A percentile compares a stretch with the other conserved stretches of the same genome.
Conservation (phyloP, 2,329 filamentous ascomycete species). For the Incumbomyces lentus region DNA sequence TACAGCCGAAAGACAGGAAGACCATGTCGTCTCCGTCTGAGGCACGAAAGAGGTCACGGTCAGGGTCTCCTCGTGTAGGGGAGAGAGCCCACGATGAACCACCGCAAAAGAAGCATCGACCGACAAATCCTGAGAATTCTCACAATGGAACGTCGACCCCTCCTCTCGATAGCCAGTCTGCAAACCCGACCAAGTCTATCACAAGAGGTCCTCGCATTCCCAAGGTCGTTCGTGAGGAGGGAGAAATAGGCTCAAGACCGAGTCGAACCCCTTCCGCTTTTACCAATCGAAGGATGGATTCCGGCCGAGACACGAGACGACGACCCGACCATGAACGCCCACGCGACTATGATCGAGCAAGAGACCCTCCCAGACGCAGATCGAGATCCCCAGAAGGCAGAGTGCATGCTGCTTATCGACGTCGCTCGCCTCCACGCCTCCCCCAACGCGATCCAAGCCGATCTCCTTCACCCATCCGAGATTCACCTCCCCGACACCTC, state of each 20-base stretch:
- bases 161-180: background rate
- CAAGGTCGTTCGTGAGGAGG: conserved; percentile 17
- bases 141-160: conserved; percentile 6
- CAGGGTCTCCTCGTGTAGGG: conserved; percentile 5
- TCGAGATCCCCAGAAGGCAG: conserved; percentile 17
- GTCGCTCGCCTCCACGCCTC: conserved; percentile 21
- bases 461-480: conserved; percentile 32
- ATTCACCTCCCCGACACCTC: conserved; percentile 31
- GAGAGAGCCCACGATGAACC: background rate
- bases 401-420: conserved; percentile 10
- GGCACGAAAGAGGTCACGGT: conserved; percentile 13
- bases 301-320: conserved; percentile 21
- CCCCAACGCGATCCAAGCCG: conserved; percentile 29
- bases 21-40: background rate
- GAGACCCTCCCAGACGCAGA: conserved; percentile 22
- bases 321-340: conserved; percentile 13
- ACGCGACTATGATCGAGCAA: conserved; percentile 10
- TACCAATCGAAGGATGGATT: conserved; percentile 16
- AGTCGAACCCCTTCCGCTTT: conserved; percentile 11
- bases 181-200: background rate
- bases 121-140: background rate
- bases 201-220: conserved; percentile 10
- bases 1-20: background rate
- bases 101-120: conserved; percentile 10
- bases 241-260: conserved; percentile 12